Evolutionary conservation across 768 basidiomycete genomes (phyloP).

Genomic region (Macrolepiota fuliginosa): DNA sequence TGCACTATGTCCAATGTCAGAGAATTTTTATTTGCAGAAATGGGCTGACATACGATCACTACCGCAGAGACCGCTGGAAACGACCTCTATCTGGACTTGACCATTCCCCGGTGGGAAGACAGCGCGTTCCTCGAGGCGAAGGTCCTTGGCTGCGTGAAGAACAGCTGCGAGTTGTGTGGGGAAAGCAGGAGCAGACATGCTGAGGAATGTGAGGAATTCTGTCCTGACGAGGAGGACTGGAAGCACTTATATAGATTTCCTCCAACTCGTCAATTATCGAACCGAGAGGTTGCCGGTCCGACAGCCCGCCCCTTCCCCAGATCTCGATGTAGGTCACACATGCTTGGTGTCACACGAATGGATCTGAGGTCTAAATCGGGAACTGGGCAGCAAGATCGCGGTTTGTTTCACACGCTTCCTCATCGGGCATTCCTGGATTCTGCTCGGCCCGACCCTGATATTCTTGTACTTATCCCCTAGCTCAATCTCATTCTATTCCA

Average conservation of each 20-base stretch:
- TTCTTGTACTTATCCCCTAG: slow-evolving; percentile 7
- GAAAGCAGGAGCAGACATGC: slow-evolving; percentile 38
- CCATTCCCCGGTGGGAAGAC: slow-evolving; percentile 69
- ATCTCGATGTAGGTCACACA: slow-evolving; percentile 10
- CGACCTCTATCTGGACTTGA: slow-evolving; percentile 78
- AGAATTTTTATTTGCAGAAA: not conserved
- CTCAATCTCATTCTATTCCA: slow-evolving; percentile 13
- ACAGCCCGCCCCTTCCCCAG: slow-evolving; percentile 5
- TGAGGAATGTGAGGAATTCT: slow-evolving; percentile 17
- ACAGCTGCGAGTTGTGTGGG: slow-evolving; percentile 64
- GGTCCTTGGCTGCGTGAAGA: slow-evolving; percentile 69
- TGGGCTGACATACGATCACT: slow-evolving; percentile 58
- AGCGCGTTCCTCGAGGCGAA: slow-evolving; percentile 73
- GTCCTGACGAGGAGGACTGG: slow-evolving; percentile 6
- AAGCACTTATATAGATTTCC: slow-evolving; percentile 10
- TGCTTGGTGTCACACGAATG: not conserved
- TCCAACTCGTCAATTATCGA: slow-evolving; percentile 10
- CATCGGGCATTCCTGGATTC: not conserved
- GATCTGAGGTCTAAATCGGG: slow-evolving; percentile 10
- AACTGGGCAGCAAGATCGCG: slow-evolving; percentile 1
- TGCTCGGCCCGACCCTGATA: slow-evolving; percentile 16
- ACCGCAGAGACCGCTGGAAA: slow-evolving; percentile 89
- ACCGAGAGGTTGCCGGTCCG: slow-evolving; percentile 11
- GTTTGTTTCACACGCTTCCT: not conserved
- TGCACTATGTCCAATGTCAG: slow-evolving; percentile 55